phyloP scores from a whole-genome alignment of 176 grass and related monocot species.

The Cocos nucifera region DNA sequence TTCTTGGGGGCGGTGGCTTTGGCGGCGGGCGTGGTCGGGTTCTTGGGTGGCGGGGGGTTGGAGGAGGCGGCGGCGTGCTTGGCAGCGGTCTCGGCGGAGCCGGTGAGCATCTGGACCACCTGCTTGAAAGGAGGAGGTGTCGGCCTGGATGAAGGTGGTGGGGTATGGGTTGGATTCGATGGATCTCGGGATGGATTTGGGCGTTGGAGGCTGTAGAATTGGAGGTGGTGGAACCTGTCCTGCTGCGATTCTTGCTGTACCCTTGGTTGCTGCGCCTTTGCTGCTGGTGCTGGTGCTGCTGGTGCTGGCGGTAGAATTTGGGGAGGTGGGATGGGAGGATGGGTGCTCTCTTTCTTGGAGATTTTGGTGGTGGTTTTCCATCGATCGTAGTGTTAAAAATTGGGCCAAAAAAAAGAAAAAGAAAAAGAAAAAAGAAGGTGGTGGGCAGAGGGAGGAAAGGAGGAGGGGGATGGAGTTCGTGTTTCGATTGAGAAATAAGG shows the following conservation, averaged over 20 bases:
- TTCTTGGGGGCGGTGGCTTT: slow-evolving; percentile 66
- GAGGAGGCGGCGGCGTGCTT: slow-evolving; percentile 24
- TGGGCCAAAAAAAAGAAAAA: too few relatives aligned
- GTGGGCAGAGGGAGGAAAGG: too few relatives aligned
- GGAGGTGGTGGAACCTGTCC: not conserved
- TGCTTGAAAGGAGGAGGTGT: slow-evolving; percentile 63
- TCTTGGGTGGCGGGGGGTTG: not conserved
- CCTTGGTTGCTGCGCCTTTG: slow-evolving; percentile 5
- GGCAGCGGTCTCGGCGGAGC: slow-evolving; percentile 36
- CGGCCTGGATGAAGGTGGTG: slow-evolving; percentile 66
- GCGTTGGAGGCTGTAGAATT: not conserved
- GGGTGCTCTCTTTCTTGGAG: not conserved
- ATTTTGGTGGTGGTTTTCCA: too few relatives aligned
- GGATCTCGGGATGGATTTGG: not conserved
- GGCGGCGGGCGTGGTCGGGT: slow-evolving; percentile 4
- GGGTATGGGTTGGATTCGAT: slow-evolving; percentile 31
- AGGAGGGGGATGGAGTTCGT: too few relatives aligned
- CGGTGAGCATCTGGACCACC: slow-evolving; percentile 82
- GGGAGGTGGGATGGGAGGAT: not conserved
- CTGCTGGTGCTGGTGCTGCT: slow-evolving; percentile 23
- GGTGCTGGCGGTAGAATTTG: slow-evolving; percentile 20
- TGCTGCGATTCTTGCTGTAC: slow-evolving; percentile 19
- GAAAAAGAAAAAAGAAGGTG: too few relatives aligned
- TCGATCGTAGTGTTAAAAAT: too few relatives aligned
- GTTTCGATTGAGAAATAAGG: too few relatives aligned